Evolutionary conservation across 345 rosid species (phyloP), one percentile per base, ranked within the genome.

Genomic region (Citrus unshiu): DNA sequence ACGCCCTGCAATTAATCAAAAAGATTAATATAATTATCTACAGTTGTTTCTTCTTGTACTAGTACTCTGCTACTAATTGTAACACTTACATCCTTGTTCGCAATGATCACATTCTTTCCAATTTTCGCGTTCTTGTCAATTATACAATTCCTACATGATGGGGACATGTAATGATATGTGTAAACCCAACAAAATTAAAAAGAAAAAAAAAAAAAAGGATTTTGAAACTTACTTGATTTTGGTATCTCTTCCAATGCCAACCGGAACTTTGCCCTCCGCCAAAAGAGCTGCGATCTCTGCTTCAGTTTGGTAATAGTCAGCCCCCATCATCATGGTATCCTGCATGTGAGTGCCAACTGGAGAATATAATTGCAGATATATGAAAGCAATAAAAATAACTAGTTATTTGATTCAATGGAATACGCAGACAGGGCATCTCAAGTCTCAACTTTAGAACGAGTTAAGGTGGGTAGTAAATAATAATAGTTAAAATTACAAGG

Each of bases 321-420:
- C 97, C 60, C 97, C 97, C 94, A 92, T 91, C 98, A 91, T 91
- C 97, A 94, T 90, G 2, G 97, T 92, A 81, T 94, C 96, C 91
- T 91, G 87, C 70, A 73, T 29, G 51, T 32, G 37, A 19, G 43
- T 74, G 35, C 25, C 54, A 7, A 61, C 21, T 1, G 18, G 2
- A 63, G 43, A 40, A 19, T 61, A 22, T 64, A 24, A 19, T 54
- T 61, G 2, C 69, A 30, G 30, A 37, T 57, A 34, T 35, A 57
- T 19, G 12, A 69, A 66, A 75, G 21, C 22, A 1, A 18, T 21
- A 51, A 19, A 6, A 30, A 64, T 5, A 46, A 0, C 29, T 29
- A 67, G 68, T 56, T 14, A 54, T 34, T 16, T 22, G 46, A 9
- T 21, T 78, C 12, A 22, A 49, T 34, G 51, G 32, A 40, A 22